Evolutionary conservation across 257 asterid genomes (phyloP).

Genomic region (Voacanga thouarsii): DNA sequence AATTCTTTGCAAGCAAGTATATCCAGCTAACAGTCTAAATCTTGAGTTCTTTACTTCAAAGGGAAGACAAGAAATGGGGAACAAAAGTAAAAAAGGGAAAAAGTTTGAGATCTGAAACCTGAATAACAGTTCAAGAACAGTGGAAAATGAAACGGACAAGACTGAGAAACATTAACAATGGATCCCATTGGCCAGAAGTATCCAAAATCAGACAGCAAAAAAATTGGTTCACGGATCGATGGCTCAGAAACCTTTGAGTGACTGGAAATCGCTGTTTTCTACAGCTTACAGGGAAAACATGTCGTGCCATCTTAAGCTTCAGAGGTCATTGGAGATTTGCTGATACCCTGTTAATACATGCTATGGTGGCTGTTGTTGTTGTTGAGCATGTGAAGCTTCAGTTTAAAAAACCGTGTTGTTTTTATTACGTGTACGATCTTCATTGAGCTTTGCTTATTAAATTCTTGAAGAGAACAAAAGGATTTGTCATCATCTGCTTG

Average conservation of each 20-base stretch:
- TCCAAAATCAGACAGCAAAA: neutral
- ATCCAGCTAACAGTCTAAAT: no score
- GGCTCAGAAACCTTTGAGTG: conserved; percentile 21
- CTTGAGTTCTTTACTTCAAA: no score
- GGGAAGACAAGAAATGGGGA: neutral
- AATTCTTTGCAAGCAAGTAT: no score
- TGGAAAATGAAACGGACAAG: neutral
- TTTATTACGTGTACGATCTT: conserved; percentile 23
- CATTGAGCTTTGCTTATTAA: neutral
- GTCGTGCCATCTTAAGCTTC: conserved; percentile 20
- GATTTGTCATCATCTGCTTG: conserved; percentile 21
- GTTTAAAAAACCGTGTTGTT: conserved; percentile 25
- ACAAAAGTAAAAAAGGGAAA: neutral
- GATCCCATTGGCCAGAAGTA: neutral
- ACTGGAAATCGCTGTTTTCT: neutral
- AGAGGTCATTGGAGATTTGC: conserved; percentile 4
- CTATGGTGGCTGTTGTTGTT: neutral
- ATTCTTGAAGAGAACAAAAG: conserved; percentile 1
- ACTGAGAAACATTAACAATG: neutral
- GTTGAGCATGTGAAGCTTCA: conserved; percentile 47
- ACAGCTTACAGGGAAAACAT: conserved; percentile 4
- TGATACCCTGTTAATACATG: neutral
- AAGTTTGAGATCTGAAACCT: neutral
- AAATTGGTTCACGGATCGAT: conserved; percentile 32
- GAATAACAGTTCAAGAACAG: neutral